These are phyloP conservation scores for Hippophae tibetana DNA, from an alignment of 306 rosid genomes.

Conservation along the genomic window DNA sequence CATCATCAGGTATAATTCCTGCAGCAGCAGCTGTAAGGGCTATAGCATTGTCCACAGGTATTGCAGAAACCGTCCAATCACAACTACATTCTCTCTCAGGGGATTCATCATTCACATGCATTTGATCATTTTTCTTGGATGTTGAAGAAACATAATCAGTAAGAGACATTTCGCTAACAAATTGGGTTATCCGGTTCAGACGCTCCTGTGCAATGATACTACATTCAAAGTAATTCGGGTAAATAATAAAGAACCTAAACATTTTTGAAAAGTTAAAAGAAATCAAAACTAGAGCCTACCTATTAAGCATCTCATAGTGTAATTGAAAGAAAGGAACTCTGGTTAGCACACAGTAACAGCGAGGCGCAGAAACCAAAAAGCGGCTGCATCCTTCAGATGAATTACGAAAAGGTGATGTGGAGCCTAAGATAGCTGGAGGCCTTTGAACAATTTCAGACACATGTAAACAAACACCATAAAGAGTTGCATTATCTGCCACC, in stretches of 20 bases:
- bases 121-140: conserved; percentile 38
- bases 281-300: conserved; percentile 32
- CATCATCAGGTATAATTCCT: conserved; percentile 59
- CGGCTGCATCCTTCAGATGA: conserved; percentile 53
- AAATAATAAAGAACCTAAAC: conserved; percentile 18
- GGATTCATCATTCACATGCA: conserved; percentile 34
- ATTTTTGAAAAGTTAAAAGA: not conserved
- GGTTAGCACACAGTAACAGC: conserved; percentile 88
- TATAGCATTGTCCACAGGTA: conserved; percentile 63
- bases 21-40: conserved; percentile 77
- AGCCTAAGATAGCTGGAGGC: conserved; percentile 71
- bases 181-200: conserved; percentile 73
- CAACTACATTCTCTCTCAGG: conserved; percentile 33
- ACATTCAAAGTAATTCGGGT: conserved; percentile 43
- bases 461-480: conserved; percentile 93
- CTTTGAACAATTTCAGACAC: conserved; percentile 94
- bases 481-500: conserved; percentile 75
- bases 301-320: conserved; percentile 88
- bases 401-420: conserved; percentile 44
- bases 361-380: conserved; percentile 91
- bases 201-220: conserved; percentile 97
- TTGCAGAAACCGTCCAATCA: conserved; percentile 74
- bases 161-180: conserved; percentile 48
- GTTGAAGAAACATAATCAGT: conserved; percentile 36
- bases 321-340: conserved; percentile 84